Evolutionary conservation across 2,329 filamentous ascomycete species (phyloP).

Genomic region (Xylariaceae sp.): DNA sequence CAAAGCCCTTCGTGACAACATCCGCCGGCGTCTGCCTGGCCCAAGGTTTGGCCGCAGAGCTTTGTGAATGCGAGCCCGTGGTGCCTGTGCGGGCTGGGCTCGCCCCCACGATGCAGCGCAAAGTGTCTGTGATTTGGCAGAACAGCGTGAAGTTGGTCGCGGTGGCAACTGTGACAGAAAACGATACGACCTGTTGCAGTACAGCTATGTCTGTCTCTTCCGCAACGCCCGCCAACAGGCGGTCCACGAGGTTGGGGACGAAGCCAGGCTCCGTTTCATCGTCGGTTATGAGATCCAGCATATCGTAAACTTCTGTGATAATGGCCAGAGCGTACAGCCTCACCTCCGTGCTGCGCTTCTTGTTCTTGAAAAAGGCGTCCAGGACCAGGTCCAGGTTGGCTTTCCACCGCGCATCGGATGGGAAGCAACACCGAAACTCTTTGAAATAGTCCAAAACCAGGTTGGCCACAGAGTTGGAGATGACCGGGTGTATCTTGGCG

Average conservation of each 20-base stretch:
- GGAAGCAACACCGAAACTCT: slow-evolving; percentile 65
- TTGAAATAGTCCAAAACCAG: slow-evolving; percentile 63
- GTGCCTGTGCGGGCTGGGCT: slow-evolving; percentile 43
- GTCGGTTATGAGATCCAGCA: slow-evolving; percentile 52
- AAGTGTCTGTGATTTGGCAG: slow-evolving; percentile 48
- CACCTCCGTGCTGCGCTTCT: slow-evolving; percentile 53
- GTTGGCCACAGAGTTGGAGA: slow-evolving; percentile 60
- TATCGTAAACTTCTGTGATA: slow-evolving; percentile 54
- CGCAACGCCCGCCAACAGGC: slow-evolving; percentile 55
- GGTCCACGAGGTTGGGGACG: slow-evolving; percentile 53
- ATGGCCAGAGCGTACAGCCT: slow-evolving; percentile 57
- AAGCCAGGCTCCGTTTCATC: slow-evolving; percentile 53
- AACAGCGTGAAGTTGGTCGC: slow-evolving; percentile 56
- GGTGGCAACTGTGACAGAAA: slow-evolving; percentile 60
- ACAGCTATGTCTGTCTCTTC: slow-evolving; percentile 60
- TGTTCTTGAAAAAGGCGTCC: slow-evolving; percentile 58
- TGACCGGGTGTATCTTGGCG: slow-evolving; percentile 51
- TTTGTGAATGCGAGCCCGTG: slow-evolving; percentile 24
- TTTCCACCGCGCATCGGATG: slow-evolving; percentile 65
- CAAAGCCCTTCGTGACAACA: slow-evolving; percentile 64
- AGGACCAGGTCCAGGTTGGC: slow-evolving; percentile 56
- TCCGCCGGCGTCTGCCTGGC: slow-evolving; percentile 56
- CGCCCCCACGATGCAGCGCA: slow-evolving; percentile 45
- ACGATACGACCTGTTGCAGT: slow-evolving; percentile 58
- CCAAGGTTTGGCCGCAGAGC: slow-evolving; percentile 19